These are phyloP conservation scores for Arthrinium phaeospermum DNA, from an alignment of 2,329 filamentous ascomycete species.

Conservation along the genomic window DNA sequence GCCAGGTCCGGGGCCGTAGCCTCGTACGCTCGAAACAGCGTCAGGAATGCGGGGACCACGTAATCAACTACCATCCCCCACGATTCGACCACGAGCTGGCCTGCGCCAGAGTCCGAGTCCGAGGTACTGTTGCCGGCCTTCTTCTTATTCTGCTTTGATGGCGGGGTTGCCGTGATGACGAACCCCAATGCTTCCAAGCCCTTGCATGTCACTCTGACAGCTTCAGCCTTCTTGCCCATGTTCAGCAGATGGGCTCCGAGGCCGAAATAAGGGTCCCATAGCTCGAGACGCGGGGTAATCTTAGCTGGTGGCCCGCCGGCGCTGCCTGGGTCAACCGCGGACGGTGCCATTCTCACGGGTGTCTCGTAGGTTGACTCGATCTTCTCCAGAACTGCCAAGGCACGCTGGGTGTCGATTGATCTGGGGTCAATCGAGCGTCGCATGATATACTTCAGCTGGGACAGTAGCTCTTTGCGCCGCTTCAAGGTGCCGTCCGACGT, in stretches of 20 bases:
- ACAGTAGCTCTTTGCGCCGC: constrained; percentile 26
- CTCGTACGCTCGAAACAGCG: constrained; percentile 28
- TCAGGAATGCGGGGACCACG: constrained; percentile 25
- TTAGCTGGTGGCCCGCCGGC: constrained; percentile 4
- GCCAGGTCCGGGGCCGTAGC: constrained; percentile 32
- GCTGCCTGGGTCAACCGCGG: background rate
- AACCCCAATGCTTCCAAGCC: constrained; percentile 37
- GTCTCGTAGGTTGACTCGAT: constrained; percentile 32
- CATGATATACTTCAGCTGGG: constrained; percentile 19
- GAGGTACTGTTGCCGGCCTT: constrained; percentile 25
- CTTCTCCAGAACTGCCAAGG: constrained; percentile 27
- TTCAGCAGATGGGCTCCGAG: constrained; percentile 24
- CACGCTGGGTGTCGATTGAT: constrained; percentile 7
- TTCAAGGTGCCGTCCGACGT: constrained; percentile 26
- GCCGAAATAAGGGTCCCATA: constrained; percentile 31
- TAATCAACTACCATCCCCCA: constrained; percentile 31
- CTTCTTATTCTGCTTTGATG: background rate
- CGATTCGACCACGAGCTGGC: constrained; percentile 27
- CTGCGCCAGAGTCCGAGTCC: constrained; percentile 5
- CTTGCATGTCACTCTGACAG: constrained; percentile 29
- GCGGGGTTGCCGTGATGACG: background rate
- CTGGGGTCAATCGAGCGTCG: background rate
- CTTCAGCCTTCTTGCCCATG: constrained; percentile 20
- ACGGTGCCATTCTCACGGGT: background rate
- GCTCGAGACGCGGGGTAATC: constrained; percentile 25